These are phyloP conservation scores for Epichloe typhina DNA, from an alignment of 2,329 filamentous ascomycete genomes.

Conservation along the genomic window DNA sequence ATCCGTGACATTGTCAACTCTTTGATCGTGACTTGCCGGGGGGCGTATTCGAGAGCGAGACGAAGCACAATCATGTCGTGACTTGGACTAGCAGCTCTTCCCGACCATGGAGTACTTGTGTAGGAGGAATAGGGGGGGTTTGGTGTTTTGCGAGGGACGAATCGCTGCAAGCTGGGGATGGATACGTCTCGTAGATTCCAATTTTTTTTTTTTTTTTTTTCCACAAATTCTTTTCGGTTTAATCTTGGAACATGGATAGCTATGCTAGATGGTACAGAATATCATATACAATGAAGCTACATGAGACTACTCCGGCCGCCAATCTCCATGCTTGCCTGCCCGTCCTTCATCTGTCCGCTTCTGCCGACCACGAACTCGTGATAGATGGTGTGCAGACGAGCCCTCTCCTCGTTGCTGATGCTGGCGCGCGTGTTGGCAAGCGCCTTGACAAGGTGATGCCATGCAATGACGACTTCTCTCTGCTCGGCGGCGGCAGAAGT, in stretches of 20 bases:
- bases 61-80: background rate
- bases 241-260: background rate
- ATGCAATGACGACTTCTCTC: conserved; percentile 67
- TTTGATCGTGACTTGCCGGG: too few species aligned
- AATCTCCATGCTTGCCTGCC: conserved; percentile 82
- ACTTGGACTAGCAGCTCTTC: background rate
- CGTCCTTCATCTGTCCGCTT: conserved; percentile 90
- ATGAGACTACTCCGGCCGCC: conserved; percentile 88
- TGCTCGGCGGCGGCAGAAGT: conserved; percentile 21
- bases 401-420: conserved; percentile 67
- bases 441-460: conserved; percentile 70
- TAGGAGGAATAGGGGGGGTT: conserved; percentile 17
- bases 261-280: background rate
- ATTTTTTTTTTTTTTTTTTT: background rate
- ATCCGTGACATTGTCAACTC: too few species aligned
- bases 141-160: conserved; percentile 31
- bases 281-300: conserved; percentile 32
- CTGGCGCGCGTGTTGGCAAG: conserved; percentile 67
- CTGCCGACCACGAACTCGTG: conserved; percentile 83
- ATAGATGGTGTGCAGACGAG: conserved; percentile 68
- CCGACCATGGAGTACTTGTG: conserved; percentile 11
- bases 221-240: background rate
- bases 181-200: background rate
- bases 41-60: too few species aligned
- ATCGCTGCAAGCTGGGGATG: conserved; percentile 21